Base-by-base conservation (phyloP, 768 basidiomycete genomes). In the Tylopilus intermedius region DNA sequence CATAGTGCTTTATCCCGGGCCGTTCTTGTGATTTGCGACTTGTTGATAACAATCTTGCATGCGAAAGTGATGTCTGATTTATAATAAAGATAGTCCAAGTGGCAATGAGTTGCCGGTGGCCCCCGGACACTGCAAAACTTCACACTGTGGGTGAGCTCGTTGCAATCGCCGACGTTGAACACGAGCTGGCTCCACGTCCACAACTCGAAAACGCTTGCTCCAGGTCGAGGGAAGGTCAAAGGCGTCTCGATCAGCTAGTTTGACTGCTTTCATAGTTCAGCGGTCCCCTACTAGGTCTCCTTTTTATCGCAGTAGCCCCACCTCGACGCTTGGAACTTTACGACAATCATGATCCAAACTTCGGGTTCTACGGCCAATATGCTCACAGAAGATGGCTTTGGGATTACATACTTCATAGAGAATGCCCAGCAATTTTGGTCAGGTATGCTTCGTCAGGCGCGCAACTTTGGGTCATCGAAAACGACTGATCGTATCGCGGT, bases 361-460 rank as follows among this genome's bases (percentile, higher is more conserved):
- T 60, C 49, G 9, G 48, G 42, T 24, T 45, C 63, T 41, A 42
- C 51, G 39, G 48, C 54, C 18, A 69, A 62, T 40, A 46, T 64
- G 35, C 55, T 56, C 22, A 55, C 63, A 72, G 77, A 84, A 65
- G 86, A 88, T 58, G 80, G 81, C 41, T 74, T 88, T n/a, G 88
- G 84, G 29, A 86, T 91, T 54, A 81, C 84, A 26, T 94, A 92
- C 70, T 77, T 87, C 54, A 84, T 94, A 58, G 84, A 88, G 58
- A 87, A 81, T 51, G 81, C 88, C 41, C 89, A 88, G 58, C 89
- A 93, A 69, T 94, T 93, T 68, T 94, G 91, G 90, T 84, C 88
- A 61, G 90, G 90, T 92, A 63, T 58, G 86, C 66, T 40, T 49
- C 45, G 44, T 50, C 49, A 47, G 38, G 24, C 38, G 18, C 9